phyloP scores from a whole-genome alignment of 1,284 basidiomycete species.

The Uromyces viciae-fabae region DNA sequence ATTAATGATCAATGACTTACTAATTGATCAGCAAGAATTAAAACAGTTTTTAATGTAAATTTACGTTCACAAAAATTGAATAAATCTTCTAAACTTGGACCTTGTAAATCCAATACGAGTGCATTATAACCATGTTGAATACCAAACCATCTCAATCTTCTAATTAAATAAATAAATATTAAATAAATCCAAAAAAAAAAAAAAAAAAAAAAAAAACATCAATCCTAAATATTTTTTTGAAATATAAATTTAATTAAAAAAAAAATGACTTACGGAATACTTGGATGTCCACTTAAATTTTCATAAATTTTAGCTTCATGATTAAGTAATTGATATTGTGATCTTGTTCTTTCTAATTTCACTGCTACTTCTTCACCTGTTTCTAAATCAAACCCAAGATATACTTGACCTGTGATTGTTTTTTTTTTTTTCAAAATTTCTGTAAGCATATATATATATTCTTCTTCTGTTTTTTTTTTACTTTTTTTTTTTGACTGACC shows the following conservation, averaged over 20 bases:
- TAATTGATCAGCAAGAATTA: conserved; percentile 93
- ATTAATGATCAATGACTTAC: conserved; percentile 61
- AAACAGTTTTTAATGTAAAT: conserved; percentile 93
- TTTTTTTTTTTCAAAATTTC: neutral
- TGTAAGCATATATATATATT: too few relatives aligned
- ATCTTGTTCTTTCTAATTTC: conserved; percentile 77
- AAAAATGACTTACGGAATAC: conserved; percentile 83
- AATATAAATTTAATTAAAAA: conserved; percentile 50
- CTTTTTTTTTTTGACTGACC: neutral
- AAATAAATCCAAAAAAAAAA: neutral
- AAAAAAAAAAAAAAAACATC: conserved; percentile 47
- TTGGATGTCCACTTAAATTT: conserved; percentile 94
- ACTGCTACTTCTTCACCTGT: conserved; percentile 99
- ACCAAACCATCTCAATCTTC: conserved; percentile 75
- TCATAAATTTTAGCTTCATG: conserved; percentile 59
- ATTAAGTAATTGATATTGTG: conserved; percentile 55
- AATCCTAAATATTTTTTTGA: too few relatives aligned
- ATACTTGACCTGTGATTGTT: neutral
- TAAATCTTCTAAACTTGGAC: conserved; percentile 88
- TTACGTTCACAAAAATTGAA: conserved; percentile 97
- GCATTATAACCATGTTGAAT: conserved; percentile 99
- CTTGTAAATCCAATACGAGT: conserved; percentile 97
- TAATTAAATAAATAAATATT: neutral
- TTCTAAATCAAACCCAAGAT: conserved; percentile 37
- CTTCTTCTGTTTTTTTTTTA: too few relatives aligned